Base-by-base conservation (phyloP, 1,139 yeast genomes). In the Yamadazyma dendronema region DNA sequence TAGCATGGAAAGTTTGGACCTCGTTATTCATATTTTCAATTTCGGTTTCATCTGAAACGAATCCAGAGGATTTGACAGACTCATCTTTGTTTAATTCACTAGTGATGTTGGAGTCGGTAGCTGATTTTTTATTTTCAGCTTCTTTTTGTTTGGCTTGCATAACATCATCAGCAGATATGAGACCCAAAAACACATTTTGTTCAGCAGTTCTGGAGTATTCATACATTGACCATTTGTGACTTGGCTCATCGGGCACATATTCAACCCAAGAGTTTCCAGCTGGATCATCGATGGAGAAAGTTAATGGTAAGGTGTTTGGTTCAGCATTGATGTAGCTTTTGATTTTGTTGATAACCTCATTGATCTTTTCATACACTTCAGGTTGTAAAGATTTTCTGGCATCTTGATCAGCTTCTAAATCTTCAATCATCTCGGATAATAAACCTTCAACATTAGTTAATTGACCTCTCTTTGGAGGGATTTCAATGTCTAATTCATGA, bases 261-360 rank as follows among this genome's bases (percentile, higher is more conserved):
- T 89, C 96, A 39, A 94, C 82, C 96, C 97, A 94, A 2, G 97
- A 90, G 65, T 94, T 92, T 15, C 99, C 99, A 1, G 97, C 79
- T 24, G 98, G 97, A 62, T 92, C 99, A 59, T 90, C 97, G 14
- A 89, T 65, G 13, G 77, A 71, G 36, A 94, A 75, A 0, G 95
- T 86, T 45, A 92, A 58, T 2, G 98, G 98, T 42, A 89, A 65
- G 11, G 78, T 74, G 26, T 76, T 79, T 38, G 76, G 77, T 40
- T 81, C 81, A 40, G 88, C 92, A 17, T 74, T 72, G 19, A 87
- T 67, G 39, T 73, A 78, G 6, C 74, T 61, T 42, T 70, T 62
- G 28, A 89, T 81, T 51, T 77, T 83, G 22, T 54, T 59, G 41
- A 89, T 73, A 41, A 92, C 84, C 26, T 67, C 78, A 36, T 79